Evolutionary conservation across 495 filamentous ascomycete species (phyloP).

Genomic region (Penicillium mononematosum): DNA sequence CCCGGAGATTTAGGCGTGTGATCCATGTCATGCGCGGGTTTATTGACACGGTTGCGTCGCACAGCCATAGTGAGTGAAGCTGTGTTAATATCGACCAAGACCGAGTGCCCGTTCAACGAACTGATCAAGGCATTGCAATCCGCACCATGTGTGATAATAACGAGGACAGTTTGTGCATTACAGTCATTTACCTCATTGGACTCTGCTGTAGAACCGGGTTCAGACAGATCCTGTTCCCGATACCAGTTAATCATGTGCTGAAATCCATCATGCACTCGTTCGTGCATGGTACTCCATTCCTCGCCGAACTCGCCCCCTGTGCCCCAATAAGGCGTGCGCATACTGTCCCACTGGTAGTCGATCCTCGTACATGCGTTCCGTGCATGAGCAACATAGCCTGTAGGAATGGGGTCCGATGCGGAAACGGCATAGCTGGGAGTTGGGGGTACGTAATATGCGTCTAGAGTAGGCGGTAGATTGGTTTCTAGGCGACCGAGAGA

Average conservation of each 20-base stretch:
- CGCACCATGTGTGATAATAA: constrained; percentile 95
- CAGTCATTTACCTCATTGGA: constrained; percentile 52
- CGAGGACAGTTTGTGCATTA: constrained; percentile 75
- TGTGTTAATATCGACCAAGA: constrained; percentile 84
- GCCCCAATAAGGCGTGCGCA: constrained; percentile 75
- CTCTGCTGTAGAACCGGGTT: constrained; percentile 22
- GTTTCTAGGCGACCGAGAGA: constrained; percentile 35
- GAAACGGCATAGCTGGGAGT: constrained; percentile 83
- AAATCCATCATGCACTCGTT: constrained; percentile 75
- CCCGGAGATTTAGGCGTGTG: constrained; percentile 16
- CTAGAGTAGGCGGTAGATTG: constrained; percentile 26
- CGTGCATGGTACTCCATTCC: constrained; percentile 95
- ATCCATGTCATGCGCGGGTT: constrained; percentile 23
- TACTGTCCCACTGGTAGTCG: constrained; percentile 95
- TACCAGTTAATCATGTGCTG: constrained; percentile 82
- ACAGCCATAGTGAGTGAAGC: constrained; percentile 89
- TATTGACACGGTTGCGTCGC: constrained; percentile 52
- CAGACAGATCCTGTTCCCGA: constrained; percentile 48
- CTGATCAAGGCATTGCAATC: constrained; percentile 96
- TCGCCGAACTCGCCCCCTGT: constrained; percentile 85
- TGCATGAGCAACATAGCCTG: constrained; percentile 88
- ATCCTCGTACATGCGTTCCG: constrained; percentile 80
- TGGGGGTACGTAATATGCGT: constrained; percentile 65
- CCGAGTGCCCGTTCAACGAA: constrained; percentile 82
- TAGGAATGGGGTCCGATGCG: constrained; percentile 72